These are phyloP conservation scores for Pseudocercospora crystallina DNA, from an alignment of 2,329 filamentous ascomycete genomes.

Conservation along the genomic window DNA sequence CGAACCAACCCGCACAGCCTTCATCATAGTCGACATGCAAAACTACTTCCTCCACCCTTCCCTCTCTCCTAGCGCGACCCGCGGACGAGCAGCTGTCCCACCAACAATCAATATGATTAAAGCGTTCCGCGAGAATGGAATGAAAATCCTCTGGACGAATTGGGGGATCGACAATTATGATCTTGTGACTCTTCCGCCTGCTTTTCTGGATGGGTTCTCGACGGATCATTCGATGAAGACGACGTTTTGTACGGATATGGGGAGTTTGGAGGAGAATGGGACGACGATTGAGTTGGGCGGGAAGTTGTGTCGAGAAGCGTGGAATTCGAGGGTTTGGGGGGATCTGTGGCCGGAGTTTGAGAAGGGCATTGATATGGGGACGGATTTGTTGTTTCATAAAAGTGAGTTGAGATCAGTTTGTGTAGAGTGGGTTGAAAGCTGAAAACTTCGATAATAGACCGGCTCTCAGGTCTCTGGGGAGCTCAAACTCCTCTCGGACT, in stretches of 20 bases:
- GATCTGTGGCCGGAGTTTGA: conserved; percentile 28
- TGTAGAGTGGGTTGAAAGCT: not conserved
- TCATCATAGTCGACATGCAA: conserved; percentile 35
- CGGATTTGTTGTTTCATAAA: conserved; percentile 34
- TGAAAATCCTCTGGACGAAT: conserved; percentile 34
- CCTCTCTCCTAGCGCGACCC: conserved; percentile 27
- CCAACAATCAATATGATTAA: conserved; percentile 35
- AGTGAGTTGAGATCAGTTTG: conserved; percentile 15
- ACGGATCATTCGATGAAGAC: conserved; percentile 24
- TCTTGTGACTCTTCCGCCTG: conserved; percentile 31
- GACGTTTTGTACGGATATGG: conserved; percentile 36
- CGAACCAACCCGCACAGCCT: conserved; percentile 28
- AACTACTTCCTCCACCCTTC: conserved; percentile 35
- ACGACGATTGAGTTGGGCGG: conserved; percentile 28
- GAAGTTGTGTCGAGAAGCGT: conserved; percentile 31
- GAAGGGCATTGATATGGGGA: conserved; percentile 28
- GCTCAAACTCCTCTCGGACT: conserved; percentile 34
- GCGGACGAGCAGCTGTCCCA: conserved; percentile 26
- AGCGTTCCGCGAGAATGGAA: conserved; percentile 26
- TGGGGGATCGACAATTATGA: conserved; percentile 35
- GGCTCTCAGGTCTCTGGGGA: conserved; percentile 34
- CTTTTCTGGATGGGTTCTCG: conserved; percentile 32
- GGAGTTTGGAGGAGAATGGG: conserved; percentile 24
- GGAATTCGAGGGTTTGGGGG: conserved; percentile 36
- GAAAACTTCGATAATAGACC: conserved; percentile 17